Evolutionary conservation across 352 stramenopile genomes (phyloP).

Genomic region (Phytophthora boehmeriae): DNA sequence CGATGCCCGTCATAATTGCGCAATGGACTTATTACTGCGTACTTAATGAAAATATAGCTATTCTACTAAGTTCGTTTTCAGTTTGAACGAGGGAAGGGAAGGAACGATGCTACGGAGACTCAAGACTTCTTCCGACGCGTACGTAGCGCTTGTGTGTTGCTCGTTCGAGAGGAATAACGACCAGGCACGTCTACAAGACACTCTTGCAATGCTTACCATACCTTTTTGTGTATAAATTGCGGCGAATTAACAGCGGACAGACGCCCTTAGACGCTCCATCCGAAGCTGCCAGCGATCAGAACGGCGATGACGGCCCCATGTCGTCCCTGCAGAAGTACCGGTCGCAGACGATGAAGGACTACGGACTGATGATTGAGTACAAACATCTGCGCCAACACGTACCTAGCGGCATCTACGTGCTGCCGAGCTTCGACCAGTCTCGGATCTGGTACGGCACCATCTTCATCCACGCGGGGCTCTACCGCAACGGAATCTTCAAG

Average conservation of each 20-base stretch:
- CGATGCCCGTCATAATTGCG: slow-evolving; percentile 63
- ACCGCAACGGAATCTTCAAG: slow-evolving; percentile 97
- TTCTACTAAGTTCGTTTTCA: background rate
- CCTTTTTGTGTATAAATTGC: slow-evolving; percentile 6
- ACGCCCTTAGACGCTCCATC: slow-evolving; percentile 6
- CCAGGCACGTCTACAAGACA: background rate
- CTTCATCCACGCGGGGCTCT: slow-evolving; percentile 95
- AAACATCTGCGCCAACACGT: slow-evolving; percentile 96
- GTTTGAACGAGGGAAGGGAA: slow-evolving; percentile 12
- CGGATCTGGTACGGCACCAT: slow-evolving; percentile 95
- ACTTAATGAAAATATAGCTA: slow-evolving; percentile 9
- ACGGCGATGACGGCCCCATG: slow-evolving; percentile 54
- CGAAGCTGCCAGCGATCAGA: slow-evolving; percentile 27
- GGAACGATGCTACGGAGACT: slow-evolving; percentile 68
- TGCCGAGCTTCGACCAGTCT: slow-evolving; percentile 93
- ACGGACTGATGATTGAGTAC: slow-evolving; percentile 98
- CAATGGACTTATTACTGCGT: slow-evolving; percentile 29
- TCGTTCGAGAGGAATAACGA: background rate
- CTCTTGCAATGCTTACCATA: background rate
- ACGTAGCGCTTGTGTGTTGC: slow-evolving; percentile 15
- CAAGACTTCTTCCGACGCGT: slow-evolving; percentile 62
- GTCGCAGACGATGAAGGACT: slow-evolving; percentile 92
- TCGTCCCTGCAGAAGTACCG: slow-evolving; percentile 85
- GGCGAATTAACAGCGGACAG: slow-evolving; percentile 20
- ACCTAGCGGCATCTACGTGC: slow-evolving; percentile 94